A percentile compares a stretch with the other conserved stretches of the same genome.
Conservation (phyloP, 148 eudicot species). For the Suaeda aralocaspica region DNA sequence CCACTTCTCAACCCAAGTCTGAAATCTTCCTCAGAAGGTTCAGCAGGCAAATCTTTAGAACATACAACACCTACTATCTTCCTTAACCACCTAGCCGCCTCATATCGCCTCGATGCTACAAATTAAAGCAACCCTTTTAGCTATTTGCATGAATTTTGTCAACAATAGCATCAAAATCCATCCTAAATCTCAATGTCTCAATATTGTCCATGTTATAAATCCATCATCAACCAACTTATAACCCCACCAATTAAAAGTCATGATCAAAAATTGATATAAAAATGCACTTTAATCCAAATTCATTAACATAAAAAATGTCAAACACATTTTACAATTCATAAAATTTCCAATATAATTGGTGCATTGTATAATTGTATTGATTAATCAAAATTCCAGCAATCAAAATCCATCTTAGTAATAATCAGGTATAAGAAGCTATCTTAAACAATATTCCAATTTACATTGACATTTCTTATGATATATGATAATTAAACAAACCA, state of each 20-base stretch:
- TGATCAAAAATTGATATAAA: neutral
- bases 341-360: neutral
- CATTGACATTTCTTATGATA: neutral
- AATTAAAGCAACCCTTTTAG: slow-evolving; percentile 14
- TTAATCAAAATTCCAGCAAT: slow-evolving; percentile 4
- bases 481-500: neutral
- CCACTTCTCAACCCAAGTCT: slow-evolving; percentile 86
- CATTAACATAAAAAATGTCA: neutral
- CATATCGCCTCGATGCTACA: slow-evolving; percentile 75
- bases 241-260: no score
- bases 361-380: no score
- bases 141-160: neutral
- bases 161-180: neutral
- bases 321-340: slow-evolving; percentile 7
- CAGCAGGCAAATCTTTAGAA: slow-evolving; percentile 88
- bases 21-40: slow-evolving; percentile 91
- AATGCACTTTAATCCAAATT: neutral
- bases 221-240: no score
- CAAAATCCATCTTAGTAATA: slow-evolving; percentile 1
- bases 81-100: slow-evolving; percentile 89
- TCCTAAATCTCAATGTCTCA: neutral
- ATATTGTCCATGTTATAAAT: neutral
- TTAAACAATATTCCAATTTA: neutral
- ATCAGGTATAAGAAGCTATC: no score
- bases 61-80: slow-evolving; percentile 79